Evolutionary conservation across 352 stramenopile species (phyloP).

Genomic region (Phytopythium cucurbitacearum): DNA sequence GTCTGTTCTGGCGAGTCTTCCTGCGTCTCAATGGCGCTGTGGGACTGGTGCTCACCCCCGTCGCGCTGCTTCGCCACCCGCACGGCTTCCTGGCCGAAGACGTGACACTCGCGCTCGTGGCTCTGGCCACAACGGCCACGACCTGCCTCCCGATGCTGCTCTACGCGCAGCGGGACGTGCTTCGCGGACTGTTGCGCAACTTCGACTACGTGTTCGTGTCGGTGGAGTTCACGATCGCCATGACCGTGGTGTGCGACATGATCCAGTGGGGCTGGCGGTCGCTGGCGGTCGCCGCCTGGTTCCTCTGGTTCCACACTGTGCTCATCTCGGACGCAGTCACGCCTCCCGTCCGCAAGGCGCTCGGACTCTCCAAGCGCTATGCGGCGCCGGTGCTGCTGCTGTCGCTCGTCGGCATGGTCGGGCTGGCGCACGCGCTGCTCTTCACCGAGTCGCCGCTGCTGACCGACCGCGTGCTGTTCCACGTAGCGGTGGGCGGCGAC

Average conservation of each 20-base stretch:
- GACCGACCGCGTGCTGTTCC: conserved; percentile 20
- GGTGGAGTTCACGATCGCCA: conserved; percentile 22
- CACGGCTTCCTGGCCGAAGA: not conserved
- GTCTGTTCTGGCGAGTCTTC: not conserved
- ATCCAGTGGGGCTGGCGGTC: conserved; percentile 20
- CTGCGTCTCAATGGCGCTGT: not conserved
- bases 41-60: not conserved
- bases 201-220: conserved; percentile 34
- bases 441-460: conserved; percentile 20
- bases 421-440: conserved; percentile 27
- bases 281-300: conserved; percentile 17
- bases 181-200: conserved; percentile 19
- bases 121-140: not conserved
- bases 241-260: conserved; percentile 20
- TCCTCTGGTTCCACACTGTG: conserved; percentile 26
- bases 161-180: conserved; percentile 21
- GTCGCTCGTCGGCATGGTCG: conserved; percentile 12
- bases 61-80: not conserved
- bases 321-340: conserved; percentile 26
- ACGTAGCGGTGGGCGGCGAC: conserved; percentile 12
- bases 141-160: conserved; percentile 4
- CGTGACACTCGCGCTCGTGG: not conserved
- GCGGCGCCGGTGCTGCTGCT: conserved; percentile 14
- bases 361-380: conserved; percentile 19
- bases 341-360: conserved; percentile 11